These are phyloP conservation scores for Gardenia jasminoides DNA, from an alignment of 257 asterid genomes.

Conservation along the genomic window DNA sequence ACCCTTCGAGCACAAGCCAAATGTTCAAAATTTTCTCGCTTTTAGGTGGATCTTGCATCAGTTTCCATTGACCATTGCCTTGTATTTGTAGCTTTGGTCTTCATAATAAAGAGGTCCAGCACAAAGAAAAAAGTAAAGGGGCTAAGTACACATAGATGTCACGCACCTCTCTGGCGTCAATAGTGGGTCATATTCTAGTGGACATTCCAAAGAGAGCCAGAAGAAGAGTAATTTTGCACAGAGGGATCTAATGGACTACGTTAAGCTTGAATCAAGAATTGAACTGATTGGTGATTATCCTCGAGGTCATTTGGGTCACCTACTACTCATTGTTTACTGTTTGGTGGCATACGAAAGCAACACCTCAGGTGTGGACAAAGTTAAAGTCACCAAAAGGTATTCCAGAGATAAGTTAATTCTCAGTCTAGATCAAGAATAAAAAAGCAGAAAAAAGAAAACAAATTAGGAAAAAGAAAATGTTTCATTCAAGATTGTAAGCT, in stretches of 20 bases:
- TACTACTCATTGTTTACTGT: background rate
- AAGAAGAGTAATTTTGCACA: background rate
- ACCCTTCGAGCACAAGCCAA: constrained; percentile 5
- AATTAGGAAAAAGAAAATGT: background rate
- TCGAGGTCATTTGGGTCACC: background rate
- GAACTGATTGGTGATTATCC: background rate
- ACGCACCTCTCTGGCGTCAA: background rate
- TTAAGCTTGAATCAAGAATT: background rate
- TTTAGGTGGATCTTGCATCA: background rate
- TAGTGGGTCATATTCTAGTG: constrained; percentile 1
- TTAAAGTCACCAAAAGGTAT: background rate
- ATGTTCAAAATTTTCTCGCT: background rate
- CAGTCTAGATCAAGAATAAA: background rate
- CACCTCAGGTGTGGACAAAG: background rate
- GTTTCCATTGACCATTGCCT: background rate
- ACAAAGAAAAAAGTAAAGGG: background rate
- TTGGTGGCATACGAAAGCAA: background rate
- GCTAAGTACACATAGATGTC: background rate
- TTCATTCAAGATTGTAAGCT: background rate
- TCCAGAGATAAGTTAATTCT: too few species aligned
- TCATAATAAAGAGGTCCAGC: too few species aligned
- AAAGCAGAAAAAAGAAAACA: background rate
- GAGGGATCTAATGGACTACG: constrained; percentile 1
- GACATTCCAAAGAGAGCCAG: background rate
- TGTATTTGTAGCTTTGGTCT: too few species aligned